Percentiles rank a stretch among this genome's conserved stretches.
Conservation (phyloP, 2,329 filamentous ascomycete genomes). For the Phaeomoniella chlamydospora region DNA sequence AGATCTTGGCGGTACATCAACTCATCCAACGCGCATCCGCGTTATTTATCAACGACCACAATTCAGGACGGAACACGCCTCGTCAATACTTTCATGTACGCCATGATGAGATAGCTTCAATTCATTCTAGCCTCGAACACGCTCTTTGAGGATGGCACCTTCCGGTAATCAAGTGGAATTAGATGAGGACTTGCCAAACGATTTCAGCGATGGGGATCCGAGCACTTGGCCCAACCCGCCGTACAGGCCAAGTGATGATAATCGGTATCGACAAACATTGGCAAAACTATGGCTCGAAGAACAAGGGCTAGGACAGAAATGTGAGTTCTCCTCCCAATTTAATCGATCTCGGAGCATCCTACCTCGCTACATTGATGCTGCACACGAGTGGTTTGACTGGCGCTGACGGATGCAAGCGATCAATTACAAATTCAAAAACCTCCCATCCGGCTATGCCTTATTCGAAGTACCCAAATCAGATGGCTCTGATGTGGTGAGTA, state of each 20-base stretch:
- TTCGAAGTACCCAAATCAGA: constrained; percentile 32
- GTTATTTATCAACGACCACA: too few relatives aligned
- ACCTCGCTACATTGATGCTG: constrained; percentile 3
- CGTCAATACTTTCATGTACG: too few relatives aligned
- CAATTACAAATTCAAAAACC: constrained; percentile 33
- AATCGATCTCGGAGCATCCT: constrained; percentile 1
- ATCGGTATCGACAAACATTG: constrained; percentile 31
- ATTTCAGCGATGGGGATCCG: constrained; percentile 22
- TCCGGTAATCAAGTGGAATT: neutral
- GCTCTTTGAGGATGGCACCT: too few relatives aligned
- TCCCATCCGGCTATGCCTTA: constrained; percentile 40
- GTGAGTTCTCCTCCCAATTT: constrained; percentile 13
- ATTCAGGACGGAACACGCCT: too few relatives aligned
- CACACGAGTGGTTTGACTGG: constrained; percentile 4
- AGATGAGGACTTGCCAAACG: neutral
- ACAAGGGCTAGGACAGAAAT: constrained; percentile 20
- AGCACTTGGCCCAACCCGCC: constrained; percentile 19
- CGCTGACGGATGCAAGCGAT: constrained; percentile 15
- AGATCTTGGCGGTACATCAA: too few relatives aligned
- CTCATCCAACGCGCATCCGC: too few relatives aligned
- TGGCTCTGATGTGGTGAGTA: constrained; percentile 18
- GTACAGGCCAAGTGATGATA: constrained; percentile 23
- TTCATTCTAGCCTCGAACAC: too few relatives aligned
- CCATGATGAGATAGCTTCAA: too few relatives aligned
- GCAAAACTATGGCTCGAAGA: constrained; percentile 33